Conservation (phyloP, 106 monocot species). For the Dioscorea zingiberensis region DNA sequence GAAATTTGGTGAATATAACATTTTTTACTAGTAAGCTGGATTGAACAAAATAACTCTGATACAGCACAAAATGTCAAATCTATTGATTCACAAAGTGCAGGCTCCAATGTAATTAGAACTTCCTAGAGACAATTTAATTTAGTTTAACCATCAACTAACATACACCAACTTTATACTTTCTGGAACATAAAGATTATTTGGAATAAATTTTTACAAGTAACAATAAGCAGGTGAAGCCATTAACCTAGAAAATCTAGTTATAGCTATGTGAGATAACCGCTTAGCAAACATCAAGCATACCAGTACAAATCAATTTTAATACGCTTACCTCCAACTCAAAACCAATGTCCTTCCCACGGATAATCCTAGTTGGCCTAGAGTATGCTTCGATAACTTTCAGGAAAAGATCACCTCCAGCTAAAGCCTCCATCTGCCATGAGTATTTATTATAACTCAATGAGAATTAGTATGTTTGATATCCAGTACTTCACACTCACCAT, state of each 20-base stretch:
- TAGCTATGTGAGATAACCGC: too few species aligned
- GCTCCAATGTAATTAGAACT: too few species aligned
- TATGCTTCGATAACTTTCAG: conserved; percentile 84
- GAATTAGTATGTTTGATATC: not conserved
- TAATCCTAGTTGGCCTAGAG: conserved; percentile 86
- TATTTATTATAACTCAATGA: not conserved
- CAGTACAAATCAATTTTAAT: too few species aligned
- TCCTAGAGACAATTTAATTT: not conserved
- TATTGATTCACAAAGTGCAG: too few species aligned
- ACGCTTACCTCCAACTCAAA: conserved; percentile 50
- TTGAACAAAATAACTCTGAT: too few species aligned
- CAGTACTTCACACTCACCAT: not conserved
- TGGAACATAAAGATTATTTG: not conserved
- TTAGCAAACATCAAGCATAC: too few species aligned
- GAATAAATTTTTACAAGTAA: not conserved
- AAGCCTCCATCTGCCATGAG: conserved; percentile 68
- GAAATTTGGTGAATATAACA: too few species aligned
- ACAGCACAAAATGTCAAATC: too few species aligned
- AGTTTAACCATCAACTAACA: not conserved
- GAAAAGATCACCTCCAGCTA: conserved; percentile 51
- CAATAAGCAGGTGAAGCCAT: not conserved
- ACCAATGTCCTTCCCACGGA: conserved; percentile 76
- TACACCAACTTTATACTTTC: too few species aligned
- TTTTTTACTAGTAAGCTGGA: too few species aligned
- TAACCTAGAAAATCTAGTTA: too few species aligned